Conservation (phyloP, 164 flowering plant genomes). For the Stephania yunnanensis region DNA sequence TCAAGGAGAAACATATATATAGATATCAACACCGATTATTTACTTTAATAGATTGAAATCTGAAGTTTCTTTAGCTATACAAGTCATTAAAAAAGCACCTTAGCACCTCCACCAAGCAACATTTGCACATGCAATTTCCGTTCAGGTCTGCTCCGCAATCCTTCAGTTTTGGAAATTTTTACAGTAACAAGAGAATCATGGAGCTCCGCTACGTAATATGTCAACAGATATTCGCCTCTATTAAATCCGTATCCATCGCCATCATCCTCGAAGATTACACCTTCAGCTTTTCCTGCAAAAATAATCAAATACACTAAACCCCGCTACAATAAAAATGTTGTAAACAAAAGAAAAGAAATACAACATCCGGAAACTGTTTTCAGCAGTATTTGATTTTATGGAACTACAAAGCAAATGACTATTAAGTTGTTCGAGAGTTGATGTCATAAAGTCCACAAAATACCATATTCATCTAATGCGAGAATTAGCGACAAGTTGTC, state of each 20-base stretch:
- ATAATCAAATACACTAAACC: neutral
- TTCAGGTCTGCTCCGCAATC: constrained; percentile 71
- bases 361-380: neutral
- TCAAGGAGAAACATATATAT: constrained; percentile 8
- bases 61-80: neutral
- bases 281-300: constrained; percentile 78
- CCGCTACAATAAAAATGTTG: neutral
- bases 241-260: constrained; percentile 91
- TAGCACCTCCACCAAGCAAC: constrained; percentile 78
- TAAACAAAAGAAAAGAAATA: too few relatives aligned
- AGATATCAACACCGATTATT: too few relatives aligned
- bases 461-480: constrained; percentile 87
- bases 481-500: constrained; percentile 74
- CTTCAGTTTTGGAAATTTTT: constrained; percentile 66
- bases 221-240: constrained; percentile 61
- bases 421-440: neutral
- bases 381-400: neutral
- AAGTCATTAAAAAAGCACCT: constrained; percentile 34
- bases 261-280: constrained; percentile 84
- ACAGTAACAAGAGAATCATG: constrained; percentile 61
- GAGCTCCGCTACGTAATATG: constrained; percentile 72
- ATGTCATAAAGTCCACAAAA: constrained; percentile 1
- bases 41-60: neutral
- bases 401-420: neutral
- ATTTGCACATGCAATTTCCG: constrained; percentile 68